Evolutionary conservation across 225 moss, liverwort and hornwort genomes (phyloP).

Genomic region (Polytrichum formosum): DNA sequence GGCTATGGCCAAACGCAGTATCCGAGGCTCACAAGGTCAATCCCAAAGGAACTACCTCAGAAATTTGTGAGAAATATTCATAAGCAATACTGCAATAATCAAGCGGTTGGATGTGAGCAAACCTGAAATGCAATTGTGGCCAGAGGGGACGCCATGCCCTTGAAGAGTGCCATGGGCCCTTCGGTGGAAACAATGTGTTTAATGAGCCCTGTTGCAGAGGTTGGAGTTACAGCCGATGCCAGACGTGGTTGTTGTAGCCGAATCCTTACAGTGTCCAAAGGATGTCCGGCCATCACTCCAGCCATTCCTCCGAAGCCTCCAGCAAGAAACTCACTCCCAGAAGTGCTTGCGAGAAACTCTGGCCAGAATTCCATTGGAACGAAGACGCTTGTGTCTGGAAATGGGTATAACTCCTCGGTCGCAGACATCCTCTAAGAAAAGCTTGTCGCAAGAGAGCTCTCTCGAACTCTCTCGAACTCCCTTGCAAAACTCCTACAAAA

Average conservation of each 20-base stretch:
- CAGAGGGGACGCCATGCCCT: slow-evolving; percentile 94
- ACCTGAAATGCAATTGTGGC: slow-evolving; percentile 96
- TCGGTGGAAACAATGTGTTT: slow-evolving; percentile 79
- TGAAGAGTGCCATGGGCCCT: slow-evolving; percentile 86
- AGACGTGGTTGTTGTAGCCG: slow-evolving; percentile 84
- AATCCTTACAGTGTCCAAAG: slow-evolving; percentile 86
- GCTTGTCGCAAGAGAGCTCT: no score
- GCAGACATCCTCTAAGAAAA: slow-evolving; percentile 46
- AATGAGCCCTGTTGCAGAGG: slow-evolving; percentile 61
- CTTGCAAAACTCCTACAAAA: no score
- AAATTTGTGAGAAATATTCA: no score
- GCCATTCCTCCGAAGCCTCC: slow-evolving; percentile 95
- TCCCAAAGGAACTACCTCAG: no score
- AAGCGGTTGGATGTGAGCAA: slow-evolving; percentile 1
- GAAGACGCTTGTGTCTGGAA: slow-evolving; percentile 49
- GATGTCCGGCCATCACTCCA: slow-evolving; percentile 89
- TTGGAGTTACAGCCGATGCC: slow-evolving; percentile 39
- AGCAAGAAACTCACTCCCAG: slow-evolving; percentile 88
- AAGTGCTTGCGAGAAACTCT: slow-evolving; percentile 79
- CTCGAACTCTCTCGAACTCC: no score
- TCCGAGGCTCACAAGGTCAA: no score
- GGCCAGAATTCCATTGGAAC: slow-evolving; percentile 92
- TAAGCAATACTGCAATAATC: no score
- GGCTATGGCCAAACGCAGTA: no score
- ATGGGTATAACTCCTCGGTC: slow-evolving; percentile 57